Base-by-base conservation (phyloP, 2,329 filamentous ascomycete genomes). In the Whalleya microplaca region DNA sequence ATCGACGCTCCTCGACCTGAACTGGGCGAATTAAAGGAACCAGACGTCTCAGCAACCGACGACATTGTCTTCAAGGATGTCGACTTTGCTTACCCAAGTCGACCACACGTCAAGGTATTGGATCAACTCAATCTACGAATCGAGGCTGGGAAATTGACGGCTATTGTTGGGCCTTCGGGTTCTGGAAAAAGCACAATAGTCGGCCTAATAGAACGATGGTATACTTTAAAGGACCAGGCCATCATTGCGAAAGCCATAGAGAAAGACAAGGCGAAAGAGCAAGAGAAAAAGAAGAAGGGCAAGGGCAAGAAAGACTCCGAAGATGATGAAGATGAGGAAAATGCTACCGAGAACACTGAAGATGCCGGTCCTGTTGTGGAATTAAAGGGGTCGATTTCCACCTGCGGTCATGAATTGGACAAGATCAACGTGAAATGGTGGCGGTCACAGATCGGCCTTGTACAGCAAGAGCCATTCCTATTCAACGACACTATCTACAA, bases 131-230 rank as follows among this genome's bases (percentile, higher is more conserved):
- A 81, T 63, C 72, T 90, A 8, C 75, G 71, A 0, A 83, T 91
- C 53, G 77, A 83, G 56, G 78, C 83, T 7, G 86, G 87, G 19
- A 88, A 89, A 66, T 81, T 87, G 2, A 91, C 88, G 0, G 89
- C 89, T 2, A 87, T 92, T 18, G 89, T 92, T 19, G 89, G 89
- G 0, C 83, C 87, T 0, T 90, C 86, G 2, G 89, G 89, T 0
- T 86, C 83, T 3, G 89, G 90, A 0, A 93, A 92, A 70, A 89
- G 85, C 48, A 92, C 89, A 0, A 84, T 92, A 21, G 84, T 91
- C 0, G 87, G 86, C 0, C 73, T 92, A 2, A 76, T 92, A 2
- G 85, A 92, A 67, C 78, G 88, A 29, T 92, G 88, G 87, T 92
- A 92, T 67, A 83, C 84, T 2, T 75, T 88, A 0, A 75, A 80